Evolutionary conservation across 2,329 filamentous ascomycete genomes (phyloP), one percentile per base, ranked within the genome.

Genomic region (Microdochium paspali): DNA sequence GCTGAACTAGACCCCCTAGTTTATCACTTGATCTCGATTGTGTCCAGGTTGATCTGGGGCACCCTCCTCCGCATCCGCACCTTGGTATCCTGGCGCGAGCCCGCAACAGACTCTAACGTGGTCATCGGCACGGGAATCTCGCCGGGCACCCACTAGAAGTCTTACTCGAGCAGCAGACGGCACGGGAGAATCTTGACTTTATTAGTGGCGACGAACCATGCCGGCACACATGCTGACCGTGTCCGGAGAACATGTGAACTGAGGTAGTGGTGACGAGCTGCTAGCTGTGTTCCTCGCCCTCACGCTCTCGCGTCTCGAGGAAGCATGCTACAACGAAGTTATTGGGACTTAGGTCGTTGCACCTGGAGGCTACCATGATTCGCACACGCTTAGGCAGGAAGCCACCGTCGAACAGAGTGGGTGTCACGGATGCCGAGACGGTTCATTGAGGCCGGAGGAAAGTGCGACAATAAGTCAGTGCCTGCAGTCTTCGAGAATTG

Each of bases 161-260:
- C 61, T 47, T 61, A 64, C 51, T 64, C 63, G 30, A 64, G 53
- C 48, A 64, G 48, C 24, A 63, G 10, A 40, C 56, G 49, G 45
- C 56, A 58, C 26, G 58, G 47, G 40, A 51, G 51, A 24, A 59
- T 55, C 59, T 69, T 67, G 18, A 68, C 57, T 51, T 67, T 60
- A 45, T 64, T 62, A 9, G 56, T 56, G 2, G 64, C 65, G 54
- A 69, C 58, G 50, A 59, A 59, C 15, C 57, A 49, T 4, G 56
- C 57, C 2, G 61, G 47, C 61, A 64, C 4, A 68, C 67, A 46
- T 70, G 66, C 32, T 61, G 58, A 5, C 69, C 69, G 50, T 71
- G 61, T 5, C 69, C 69, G 49, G 70, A 72, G 13, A 50, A 49
- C 26, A 64, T 52, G 24, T 60, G 57, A 2, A 62, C 55, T 7